Evolutionary conservation across 768 basidiomycete species (phyloP).

Genomic region (Boletus coccyginus): DNA sequence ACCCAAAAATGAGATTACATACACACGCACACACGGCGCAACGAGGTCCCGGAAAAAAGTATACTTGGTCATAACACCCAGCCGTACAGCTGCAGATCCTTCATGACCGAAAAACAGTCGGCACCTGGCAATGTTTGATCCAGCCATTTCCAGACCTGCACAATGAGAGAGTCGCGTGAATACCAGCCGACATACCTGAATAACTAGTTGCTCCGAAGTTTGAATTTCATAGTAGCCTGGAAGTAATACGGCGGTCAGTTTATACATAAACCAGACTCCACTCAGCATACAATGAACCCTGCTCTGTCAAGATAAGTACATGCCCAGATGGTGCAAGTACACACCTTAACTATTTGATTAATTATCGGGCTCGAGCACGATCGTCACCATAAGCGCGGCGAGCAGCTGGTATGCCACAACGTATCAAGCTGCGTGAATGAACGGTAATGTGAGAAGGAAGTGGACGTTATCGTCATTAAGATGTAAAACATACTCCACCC

Average conservation of each 20-base stretch:
- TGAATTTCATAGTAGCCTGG: conserved; percentile 38
- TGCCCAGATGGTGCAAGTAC: conserved; percentile 9
- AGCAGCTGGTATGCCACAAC: conserved; percentile 33
- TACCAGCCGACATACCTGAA: conserved; percentile 28
- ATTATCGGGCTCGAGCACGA: conserved; percentile 22
- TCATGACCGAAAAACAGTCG: conserved; percentile 36
- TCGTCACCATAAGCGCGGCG: conserved; percentile 25
- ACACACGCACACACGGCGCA: conserved; percentile 17
- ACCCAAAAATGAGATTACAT: conserved; percentile 23
- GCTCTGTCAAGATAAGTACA: conserved; percentile 1
- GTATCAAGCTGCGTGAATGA: conserved; percentile 25
- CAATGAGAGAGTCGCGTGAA: conserved; percentile 18
- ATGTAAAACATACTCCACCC: conserved; percentile 32
- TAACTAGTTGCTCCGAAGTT: conserved; percentile 34
- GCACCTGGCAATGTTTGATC: conserved; percentile 30
- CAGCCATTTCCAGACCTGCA: conserved; percentile 36
- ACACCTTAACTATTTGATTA: conserved; percentile 33
- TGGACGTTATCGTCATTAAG: conserved; percentile 1
- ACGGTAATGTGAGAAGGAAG: conserved; percentile 9
- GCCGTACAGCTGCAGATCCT: conserved; percentile 28
- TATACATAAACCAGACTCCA: conserved; percentile 11
- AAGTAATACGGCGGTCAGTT: conserved; percentile 18
- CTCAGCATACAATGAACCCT: conserved; percentile 27
- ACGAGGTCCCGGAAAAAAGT: conserved; percentile 15
- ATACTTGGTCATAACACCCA: conserved; percentile 23